Base-by-base conservation (phyloP, 345 rosid species). In the Ailanthus altissimus region DNA sequence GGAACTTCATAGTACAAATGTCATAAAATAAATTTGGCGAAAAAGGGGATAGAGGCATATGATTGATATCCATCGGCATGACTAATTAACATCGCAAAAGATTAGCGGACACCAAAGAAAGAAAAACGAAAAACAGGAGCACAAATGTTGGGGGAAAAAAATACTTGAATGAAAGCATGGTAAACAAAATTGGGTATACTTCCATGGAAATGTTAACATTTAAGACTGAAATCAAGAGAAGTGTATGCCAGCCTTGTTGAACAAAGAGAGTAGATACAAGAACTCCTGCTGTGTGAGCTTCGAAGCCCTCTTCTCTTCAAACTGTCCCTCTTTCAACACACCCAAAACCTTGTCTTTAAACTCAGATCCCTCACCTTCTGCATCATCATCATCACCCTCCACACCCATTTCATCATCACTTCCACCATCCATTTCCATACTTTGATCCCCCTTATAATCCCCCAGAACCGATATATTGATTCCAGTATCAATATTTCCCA, bases 171-270 rank as follows among this genome's bases (percentile, higher is more conserved):
- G 2, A 32, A 32, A 32, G 38, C 38, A 32, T 32, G 38, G 3
- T 6, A 54, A 61, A 70, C 40, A 38, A 70, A 71, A 47, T 38
- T 42, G 71, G 43, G 68, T 73, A 32, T 28, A 6, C 43, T 46
- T 26, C 14, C 40, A 20, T 5, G n/a, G 5, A 51, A 36, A 53
- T 14, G 57, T 20, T 58, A 6, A 73, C 12, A 45, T 26, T 23
- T 26, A 25, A 15, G 38, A 26, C 32, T 47, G 47, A 15, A 64
- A 75, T 88, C 80, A 90, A 7, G 90, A 77, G 66, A 94, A 92
- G 83, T 94, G 98, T 60, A 94, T 81, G 73, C 97, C 97, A 21
- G 88, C 93, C 90, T 89, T 88, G 83, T 92, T 94, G 86, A 94
- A 94, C 67, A 89, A 83, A 43, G 98, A 90, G 58, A 94, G 94